Conservation (phyloP, 441 rosid species). For the Erysimum cheiri region DNA sequence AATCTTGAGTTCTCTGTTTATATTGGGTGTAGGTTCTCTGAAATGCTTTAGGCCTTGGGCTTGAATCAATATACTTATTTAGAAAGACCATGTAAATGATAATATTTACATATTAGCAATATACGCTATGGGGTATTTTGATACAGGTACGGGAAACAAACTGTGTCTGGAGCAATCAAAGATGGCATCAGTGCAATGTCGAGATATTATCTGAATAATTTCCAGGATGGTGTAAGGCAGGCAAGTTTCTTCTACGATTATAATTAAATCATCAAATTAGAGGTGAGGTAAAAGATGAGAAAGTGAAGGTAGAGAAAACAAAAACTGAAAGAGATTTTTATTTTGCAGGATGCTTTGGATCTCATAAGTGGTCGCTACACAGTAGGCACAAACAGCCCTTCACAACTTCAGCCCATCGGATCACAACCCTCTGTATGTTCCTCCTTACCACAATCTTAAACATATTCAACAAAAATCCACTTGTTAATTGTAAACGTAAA, state of each 20-base stretch:
- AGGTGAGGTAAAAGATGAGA: slow-evolving; percentile 7
- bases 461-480: background rate
- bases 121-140: background rate
- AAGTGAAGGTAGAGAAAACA: slow-evolving; percentile 9
- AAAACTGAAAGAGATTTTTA: background rate
- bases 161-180: slow-evolving; percentile 73
- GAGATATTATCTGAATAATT: slow-evolving; percentile 91
- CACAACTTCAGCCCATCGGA: slow-evolving; percentile 78
- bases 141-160: slow-evolving; percentile 88
- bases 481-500: background rate
- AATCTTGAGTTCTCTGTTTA: background rate
- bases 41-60: background rate
- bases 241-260: slow-evolving; percentile 49
- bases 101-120: background rate
- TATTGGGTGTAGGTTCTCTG: background rate
- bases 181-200: slow-evolving; percentile 94
- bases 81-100: background rate
- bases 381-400: slow-evolving; percentile 70
- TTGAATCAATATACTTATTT: background rate
- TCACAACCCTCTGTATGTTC: slow-evolving; percentile 68
- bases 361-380: slow-evolving; percentile 87
- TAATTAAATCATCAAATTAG: slow-evolving; percentile 22
- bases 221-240: slow-evolving; percentile 98
- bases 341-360: slow-evolving; percentile 88
- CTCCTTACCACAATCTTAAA: slow-evolving; percentile 8